These are phyloP conservation scores for Thuja plicata DNA, from an alignment of 83 land plant genomes.

Conservation along the genomic window DNA sequence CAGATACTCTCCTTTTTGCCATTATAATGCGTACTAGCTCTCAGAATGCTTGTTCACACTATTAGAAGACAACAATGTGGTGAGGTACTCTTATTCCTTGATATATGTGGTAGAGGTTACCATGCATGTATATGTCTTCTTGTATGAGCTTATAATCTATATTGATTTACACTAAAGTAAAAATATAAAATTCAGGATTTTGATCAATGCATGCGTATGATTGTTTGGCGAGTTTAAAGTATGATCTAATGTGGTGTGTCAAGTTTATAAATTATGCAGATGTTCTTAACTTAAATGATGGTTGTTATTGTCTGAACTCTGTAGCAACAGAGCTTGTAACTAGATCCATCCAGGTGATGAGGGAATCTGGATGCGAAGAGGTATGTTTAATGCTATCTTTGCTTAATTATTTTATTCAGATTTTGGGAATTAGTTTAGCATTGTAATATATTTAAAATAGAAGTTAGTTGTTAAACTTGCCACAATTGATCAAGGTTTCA, in stretches of 20 bases:
- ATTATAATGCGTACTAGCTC: not conserved
- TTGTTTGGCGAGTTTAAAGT: not conserved
- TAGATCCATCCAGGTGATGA: constrained; percentile 90
- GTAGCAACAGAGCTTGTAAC: constrained; percentile 98
- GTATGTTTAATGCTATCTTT: constrained; percentile 22
- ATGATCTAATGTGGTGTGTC: not conserved
- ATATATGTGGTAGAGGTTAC: not conserved
- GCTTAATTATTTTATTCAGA: not conserved
- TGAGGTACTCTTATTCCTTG: no score
- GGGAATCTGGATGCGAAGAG: constrained; percentile 98
- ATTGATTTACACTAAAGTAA: not conserved
- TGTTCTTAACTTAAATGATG: constrained; percentile 6
- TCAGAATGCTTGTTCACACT: not conserved
- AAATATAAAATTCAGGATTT: not conserved
- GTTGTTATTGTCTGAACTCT: constrained; percentile 9
- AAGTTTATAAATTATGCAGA: not conserved
- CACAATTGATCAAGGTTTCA: not conserved
- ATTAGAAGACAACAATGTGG: no score
- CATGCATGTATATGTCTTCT: not conserved
- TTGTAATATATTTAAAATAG: not conserved
- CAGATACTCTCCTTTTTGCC: not conserved
- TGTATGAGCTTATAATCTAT: not conserved
- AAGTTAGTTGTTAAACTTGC: not conserved
- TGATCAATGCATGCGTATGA: not conserved
- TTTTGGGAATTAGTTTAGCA: not conserved